Base-by-base conservation (phyloP, 108 stramenopile species). In the Pseudonitzschia delicatissima region DNA sequence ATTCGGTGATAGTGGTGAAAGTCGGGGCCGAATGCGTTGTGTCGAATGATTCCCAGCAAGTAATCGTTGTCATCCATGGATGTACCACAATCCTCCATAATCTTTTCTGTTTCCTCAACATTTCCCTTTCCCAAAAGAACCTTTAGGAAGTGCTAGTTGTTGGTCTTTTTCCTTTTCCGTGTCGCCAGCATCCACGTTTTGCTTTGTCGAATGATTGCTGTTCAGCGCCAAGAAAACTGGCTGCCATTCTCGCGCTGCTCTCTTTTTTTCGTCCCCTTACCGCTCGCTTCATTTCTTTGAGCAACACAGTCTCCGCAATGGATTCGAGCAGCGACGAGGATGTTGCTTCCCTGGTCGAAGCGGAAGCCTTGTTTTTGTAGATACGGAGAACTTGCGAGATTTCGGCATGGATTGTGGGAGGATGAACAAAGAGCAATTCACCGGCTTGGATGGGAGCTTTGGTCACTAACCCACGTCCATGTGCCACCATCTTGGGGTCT, bases 21-120 rank as follows among this genome's bases (percentile, higher is more conserved):
- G 62, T 93, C 92, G 20, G 92, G 88, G 0, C 92, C 92, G 67
- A 93, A 93, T 2, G 87, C 87, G 69, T 83, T 87, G 18, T 76
- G 76, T 13, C 86, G 73, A 47, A 84, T 77, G 36, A 86, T 87
- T 9, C 58, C 73, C 4, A 82, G 23, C 36, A 90, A 69, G 4
- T 67, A 66, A 23, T 84, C 73, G n/a, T 66, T 66, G 11, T 37
- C 33, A 29, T n/a, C 44, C 26, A 31, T 17, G n/a, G n/a, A 17
- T 13, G 18, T 26, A n/a, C 26, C 4, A 18, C 8, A n/a, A 12
- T 39, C 6, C 13, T 6, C 7, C 12, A 35, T 15, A 17, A 39
- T 39, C 32, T 36, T 4, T 17, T 25, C 25, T 15, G 32, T 26
- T 7, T 34, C 32, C 25, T 5, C 5, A 3, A 27, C 44, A 3